These are phyloP conservation scores for Ogataea ramenticola DNA, from an alignment of 805 yeast genomes.

Conservation along the genomic window DNA sequence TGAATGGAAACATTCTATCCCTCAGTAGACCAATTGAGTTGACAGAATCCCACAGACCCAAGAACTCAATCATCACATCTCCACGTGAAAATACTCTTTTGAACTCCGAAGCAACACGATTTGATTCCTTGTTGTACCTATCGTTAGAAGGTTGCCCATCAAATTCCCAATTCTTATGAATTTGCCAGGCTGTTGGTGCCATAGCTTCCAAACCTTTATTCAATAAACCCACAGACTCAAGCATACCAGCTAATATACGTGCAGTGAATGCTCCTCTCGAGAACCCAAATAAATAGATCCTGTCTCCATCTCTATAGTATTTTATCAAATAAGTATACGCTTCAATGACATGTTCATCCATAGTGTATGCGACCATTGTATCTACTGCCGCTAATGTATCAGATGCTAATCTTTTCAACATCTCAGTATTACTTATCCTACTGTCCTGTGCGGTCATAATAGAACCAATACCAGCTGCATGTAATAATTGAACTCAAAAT, in stretches of 20 bases:
- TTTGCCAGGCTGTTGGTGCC: conserved; percentile 55
- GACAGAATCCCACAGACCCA: conserved; percentile 67
- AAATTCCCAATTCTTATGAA: conserved; percentile 53
- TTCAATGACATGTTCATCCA: conserved; percentile 49
- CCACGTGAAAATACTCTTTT: conserved; percentile 44
- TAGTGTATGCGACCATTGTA: conserved; percentile 40
- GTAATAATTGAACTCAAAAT: too few relatives aligned
- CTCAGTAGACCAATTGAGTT: conserved; percentile 57
- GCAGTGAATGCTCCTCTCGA: conserved; percentile 62
- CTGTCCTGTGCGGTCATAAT: conserved; percentile 33
- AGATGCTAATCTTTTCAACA: conserved; percentile 6
- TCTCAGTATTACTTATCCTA: conserved; percentile 15
- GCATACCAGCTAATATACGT: conserved; percentile 57
- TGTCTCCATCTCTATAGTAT: conserved; percentile 42
- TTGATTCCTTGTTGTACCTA: conserved; percentile 26
- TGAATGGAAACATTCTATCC: conserved; percentile 52
- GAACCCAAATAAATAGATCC: conserved; percentile 52
- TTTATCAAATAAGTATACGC: conserved; percentile 49
- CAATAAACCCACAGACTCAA: conserved; percentile 55
- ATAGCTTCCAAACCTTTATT: conserved; percentile 48
- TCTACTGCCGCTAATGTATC: conserved; percentile 30
- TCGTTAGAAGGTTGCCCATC: conserved; percentile 50
- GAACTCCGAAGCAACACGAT: conserved; percentile 45
- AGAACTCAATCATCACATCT: conserved; percentile 40
- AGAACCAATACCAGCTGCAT: conserved; percentile 54